These are phyloP conservation scores for Ophiostoma perfectum DNA, from an alignment of 2,329 filamentous ascomycete genomes.

Conservation along the genomic window DNA sequence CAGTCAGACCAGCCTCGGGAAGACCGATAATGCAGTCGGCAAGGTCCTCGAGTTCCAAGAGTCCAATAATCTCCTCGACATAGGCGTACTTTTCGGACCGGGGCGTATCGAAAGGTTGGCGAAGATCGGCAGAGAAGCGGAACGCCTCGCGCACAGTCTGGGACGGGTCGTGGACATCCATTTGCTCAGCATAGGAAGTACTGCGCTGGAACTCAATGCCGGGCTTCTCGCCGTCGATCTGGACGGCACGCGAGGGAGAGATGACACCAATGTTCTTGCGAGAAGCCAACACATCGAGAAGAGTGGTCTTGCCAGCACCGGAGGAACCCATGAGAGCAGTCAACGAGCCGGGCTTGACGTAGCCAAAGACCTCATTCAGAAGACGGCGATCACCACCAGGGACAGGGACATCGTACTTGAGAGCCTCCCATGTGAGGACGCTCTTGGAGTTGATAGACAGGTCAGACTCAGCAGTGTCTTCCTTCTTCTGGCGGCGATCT, in stretches of 20 bases:
- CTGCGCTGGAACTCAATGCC: slow-evolving; percentile 55
- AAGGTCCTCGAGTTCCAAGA: slow-evolving; percentile 54
- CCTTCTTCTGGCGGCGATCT: slow-evolving; percentile 45
- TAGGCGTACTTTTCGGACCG: slow-evolving; percentile 53
- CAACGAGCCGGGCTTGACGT: slow-evolving; percentile 69
- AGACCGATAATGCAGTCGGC: slow-evolving; percentile 55
- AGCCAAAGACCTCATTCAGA: slow-evolving; percentile 56
- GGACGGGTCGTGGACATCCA: slow-evolving; percentile 56
- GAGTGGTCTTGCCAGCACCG: slow-evolving; percentile 81
- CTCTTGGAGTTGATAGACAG: slow-evolving; percentile 56
- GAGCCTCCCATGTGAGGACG: slow-evolving; percentile 78
- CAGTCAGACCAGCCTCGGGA: slow-evolving; percentile 64
- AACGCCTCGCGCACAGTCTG: slow-evolving; percentile 60
- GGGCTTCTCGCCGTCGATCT: slow-evolving; percentile 52
- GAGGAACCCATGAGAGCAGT: slow-evolving; percentile 76
- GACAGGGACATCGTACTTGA: slow-evolving; percentile 69
- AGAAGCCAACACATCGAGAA: slow-evolving; percentile 67
- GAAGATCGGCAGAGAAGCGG: slow-evolving; percentile 56
- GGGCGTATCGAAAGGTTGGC: slow-evolving; percentile 51
- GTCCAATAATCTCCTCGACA: slow-evolving; percentile 53
- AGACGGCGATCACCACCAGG: slow-evolving; percentile 52
- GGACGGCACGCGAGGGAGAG: slow-evolving; percentile 43
- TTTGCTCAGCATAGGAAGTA: slow-evolving; percentile 58
- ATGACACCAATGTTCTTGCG: slow-evolving; percentile 60
- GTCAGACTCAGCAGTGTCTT: slow-evolving; percentile 41